Evolutionary conservation across 2,329 filamentous ascomycete species (phyloP).

Genomic region (Microascus cirrosus): DNA sequence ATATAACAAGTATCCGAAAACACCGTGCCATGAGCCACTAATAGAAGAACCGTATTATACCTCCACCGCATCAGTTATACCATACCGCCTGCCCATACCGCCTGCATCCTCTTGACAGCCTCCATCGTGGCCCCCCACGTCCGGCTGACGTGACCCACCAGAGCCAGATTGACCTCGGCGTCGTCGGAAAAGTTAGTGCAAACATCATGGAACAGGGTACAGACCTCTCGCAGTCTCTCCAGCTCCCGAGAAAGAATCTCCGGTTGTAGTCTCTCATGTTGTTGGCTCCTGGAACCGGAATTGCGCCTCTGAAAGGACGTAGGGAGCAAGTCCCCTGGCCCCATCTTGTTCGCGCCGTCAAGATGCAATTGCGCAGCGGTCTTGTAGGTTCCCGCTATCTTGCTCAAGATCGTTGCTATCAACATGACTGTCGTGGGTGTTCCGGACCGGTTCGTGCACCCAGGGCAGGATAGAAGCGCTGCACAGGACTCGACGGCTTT

Average conservation of each 20-base stretch:
- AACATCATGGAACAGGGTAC: slow-evolving; percentile 29
- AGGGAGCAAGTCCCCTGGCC: too few species aligned
- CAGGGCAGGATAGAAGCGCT: slow-evolving; percentile 30
- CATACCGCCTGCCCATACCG: slow-evolving; percentile 13
- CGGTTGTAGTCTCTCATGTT: slow-evolving; percentile 33
- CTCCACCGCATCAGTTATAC: slow-evolving; percentile 6
- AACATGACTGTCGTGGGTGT: slow-evolving; percentile 35
- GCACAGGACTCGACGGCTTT: slow-evolving; percentile 37
- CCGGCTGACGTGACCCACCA: slow-evolving; percentile 32
- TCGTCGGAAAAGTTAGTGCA: slow-evolving; percentile 27
- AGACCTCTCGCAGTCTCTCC: slow-evolving; percentile 33
- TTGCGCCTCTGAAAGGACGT: not conserved
- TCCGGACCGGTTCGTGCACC: slow-evolving; percentile 30
- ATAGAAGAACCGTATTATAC: not conserved
- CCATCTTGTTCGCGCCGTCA: not conserved
- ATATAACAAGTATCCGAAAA: not conserved
- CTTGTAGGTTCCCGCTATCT: slow-evolving; percentile 34
- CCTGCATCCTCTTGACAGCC: slow-evolving; percentile 24
- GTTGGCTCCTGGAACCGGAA: slow-evolving; percentile 13
- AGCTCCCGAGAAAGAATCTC: slow-evolving; percentile 37
- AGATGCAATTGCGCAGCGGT: slow-evolving; percentile 7
- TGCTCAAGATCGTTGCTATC: slow-evolving; percentile 35
- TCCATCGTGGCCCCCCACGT: slow-evolving; percentile 30
- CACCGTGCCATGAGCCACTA: not conserved
- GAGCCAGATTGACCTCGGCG: slow-evolving; percentile 29